Conservation (phyloP, 305 asterid genomes). For the Fraxinus platypoda region DNA sequence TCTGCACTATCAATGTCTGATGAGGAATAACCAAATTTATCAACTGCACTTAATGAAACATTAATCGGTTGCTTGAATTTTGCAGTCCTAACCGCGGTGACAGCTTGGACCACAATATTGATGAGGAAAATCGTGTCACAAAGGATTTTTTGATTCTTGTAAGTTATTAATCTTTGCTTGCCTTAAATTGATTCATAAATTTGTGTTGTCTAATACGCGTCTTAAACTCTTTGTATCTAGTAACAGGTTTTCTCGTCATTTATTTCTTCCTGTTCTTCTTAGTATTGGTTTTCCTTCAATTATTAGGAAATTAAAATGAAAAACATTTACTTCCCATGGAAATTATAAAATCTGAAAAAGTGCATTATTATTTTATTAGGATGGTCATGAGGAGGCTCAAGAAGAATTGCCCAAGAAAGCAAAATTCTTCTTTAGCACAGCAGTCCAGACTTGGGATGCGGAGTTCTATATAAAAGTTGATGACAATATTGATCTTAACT, state of each 20-base stretch:
- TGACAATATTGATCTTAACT: slow-evolving; percentile 71
- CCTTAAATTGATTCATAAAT: slow-evolving; percentile 1
- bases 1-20: background rate
- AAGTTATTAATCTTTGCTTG: slow-evolving; percentile 29
- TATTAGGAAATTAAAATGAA: background rate
- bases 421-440: slow-evolving; percentile 77
- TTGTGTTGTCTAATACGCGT: background rate
- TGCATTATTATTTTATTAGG: slow-evolving; percentile 41
- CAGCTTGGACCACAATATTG: slow-evolving; percentile 92
- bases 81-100: slow-evolving; percentile 96
- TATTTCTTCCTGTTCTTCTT: background rate
- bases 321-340: slow-evolving; percentile 5
- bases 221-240: background rate
- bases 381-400: slow-evolving; percentile 85
- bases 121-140: slow-evolving; percentile 60
- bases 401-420: slow-evolving; percentile 85
- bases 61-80: slow-evolving; percentile 25
- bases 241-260: background rate
- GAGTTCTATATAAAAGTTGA: slow-evolving; percentile 84
- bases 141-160: slow-evolving; percentile 90
- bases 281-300: background rate
- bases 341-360: background rate
- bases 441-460: slow-evolving; percentile 94
- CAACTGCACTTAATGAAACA: slow-evolving; percentile 17
- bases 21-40: slow-evolving; percentile 18